phyloP scores from a whole-genome alignment of 768 basidiomycete species.

The Leccinum sublutescens region DNA sequence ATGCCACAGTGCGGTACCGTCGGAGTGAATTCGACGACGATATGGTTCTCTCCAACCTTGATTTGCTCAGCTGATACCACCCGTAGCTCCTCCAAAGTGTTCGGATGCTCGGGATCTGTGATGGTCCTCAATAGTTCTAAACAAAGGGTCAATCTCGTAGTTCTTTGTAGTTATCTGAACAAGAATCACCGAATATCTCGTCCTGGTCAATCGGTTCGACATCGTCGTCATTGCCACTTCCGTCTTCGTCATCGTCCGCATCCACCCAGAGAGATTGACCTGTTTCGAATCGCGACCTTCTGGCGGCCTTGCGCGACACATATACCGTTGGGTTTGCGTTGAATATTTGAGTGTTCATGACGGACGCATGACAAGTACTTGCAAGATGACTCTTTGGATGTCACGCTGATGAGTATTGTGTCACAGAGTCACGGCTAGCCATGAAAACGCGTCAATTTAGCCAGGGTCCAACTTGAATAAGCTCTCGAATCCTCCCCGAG shows the following conservation, averaged over 20 bases:
- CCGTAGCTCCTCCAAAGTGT: slow-evolving; percentile 89
- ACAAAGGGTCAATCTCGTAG: background rate
- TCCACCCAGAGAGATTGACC: slow-evolving; percentile 63
- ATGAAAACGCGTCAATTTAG: slow-evolving; percentile 20
- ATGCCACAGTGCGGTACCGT: slow-evolving; percentile 97
- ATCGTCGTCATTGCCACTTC: slow-evolving; percentile 35
- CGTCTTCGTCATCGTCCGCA: slow-evolving; percentile 41
- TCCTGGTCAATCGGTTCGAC: slow-evolving; percentile 80
- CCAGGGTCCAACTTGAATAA: background rate
- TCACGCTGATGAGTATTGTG: slow-evolving; percentile 14
- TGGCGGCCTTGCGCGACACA: slow-evolving; percentile 43
- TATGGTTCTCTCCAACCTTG: slow-evolving; percentile 53
- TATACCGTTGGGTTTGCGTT: slow-evolving; percentile 93
- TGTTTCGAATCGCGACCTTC: slow-evolving; percentile 40
- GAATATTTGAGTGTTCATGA: slow-evolving; percentile 49
- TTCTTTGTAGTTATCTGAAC: background rate
- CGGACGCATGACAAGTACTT: background rate
- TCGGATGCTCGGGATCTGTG: slow-evolving; percentile 93
- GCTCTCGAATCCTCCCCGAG: background rate
- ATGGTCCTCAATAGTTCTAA: slow-evolving; percentile 89
- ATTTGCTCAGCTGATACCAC: slow-evolving; percentile 94
- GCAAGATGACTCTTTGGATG: background rate
- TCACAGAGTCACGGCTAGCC: slow-evolving; percentile 21
- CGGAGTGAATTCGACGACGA: slow-evolving; percentile 92
- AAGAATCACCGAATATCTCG: slow-evolving; percentile 79